Evolutionary conservation across 2,329 filamentous ascomycete genomes (phyloP), one percentile per base, ranked within the genome.

Genomic region (Colletotrichum sojae): DNA sequence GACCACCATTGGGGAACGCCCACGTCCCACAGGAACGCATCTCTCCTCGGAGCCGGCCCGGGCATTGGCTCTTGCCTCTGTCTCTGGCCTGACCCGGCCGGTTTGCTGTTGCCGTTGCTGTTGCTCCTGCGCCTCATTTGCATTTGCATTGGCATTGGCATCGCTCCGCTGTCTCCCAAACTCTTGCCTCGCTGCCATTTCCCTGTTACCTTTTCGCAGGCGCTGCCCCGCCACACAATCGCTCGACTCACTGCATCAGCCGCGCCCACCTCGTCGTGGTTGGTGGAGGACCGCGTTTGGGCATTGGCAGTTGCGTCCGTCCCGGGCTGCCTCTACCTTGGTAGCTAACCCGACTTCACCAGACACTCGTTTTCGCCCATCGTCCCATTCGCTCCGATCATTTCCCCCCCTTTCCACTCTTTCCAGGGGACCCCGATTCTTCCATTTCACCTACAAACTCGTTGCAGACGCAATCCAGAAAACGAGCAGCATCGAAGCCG

Each of bases 341-440:
- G 43, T 65, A 59, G 61, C 66, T 69, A 43, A 69, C 66, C 43
- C 54, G 18, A 45, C 49, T 66, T 22, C 52, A 59, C 49, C 55
- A 69, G 55, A 53, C 64, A 52, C 53, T 65, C 66, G 53, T 55
- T 58, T 64, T 39, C 56, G 27, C 46, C 22, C 52, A 57, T 57
- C 39, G 46, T 53, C 46, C 36, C 54, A 45, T 59, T 55, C 61
- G 31, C 54, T 36, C 6, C 60, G 20, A 54, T 59, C 60, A 49
- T 36, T 25, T 20, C 22, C 45, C 48, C 54, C 54, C 49, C 43
- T 60, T 66, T 69, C 31, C 66, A 66, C 49, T 65, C 43, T 65
- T 65, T 66, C 54, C 43, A 52, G 40, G 54, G 45, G 25, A 18
- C 36, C 46, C 54, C 55, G 48, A 65, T 51, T 22, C 39, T 16